These are phyloP conservation scores for Leccinum variicolor DNA, from an alignment of 768 basidiomycete genomes.

Conservation along the genomic window DNA sequence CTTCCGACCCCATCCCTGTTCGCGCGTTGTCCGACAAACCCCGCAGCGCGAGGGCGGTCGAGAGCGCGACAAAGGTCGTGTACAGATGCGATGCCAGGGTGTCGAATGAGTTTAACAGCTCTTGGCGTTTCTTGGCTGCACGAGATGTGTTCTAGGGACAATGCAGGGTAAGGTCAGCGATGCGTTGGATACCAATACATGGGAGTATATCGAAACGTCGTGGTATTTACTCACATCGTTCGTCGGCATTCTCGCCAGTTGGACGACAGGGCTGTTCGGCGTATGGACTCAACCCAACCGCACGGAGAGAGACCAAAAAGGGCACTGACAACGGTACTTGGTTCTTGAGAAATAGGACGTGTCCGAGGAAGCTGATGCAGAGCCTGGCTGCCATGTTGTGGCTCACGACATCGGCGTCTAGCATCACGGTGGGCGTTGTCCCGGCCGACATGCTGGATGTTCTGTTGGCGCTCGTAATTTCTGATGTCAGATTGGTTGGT, in stretches of 20 bases:
- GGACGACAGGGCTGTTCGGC: slow-evolving; percentile 57
- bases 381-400: slow-evolving; percentile 62
- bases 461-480: neutral
- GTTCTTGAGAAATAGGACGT: slow-evolving; percentile 73
- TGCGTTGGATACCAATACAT: too few species aligned
- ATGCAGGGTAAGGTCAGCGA: too few species aligned
- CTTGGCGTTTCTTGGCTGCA: slow-evolving; percentile 55
- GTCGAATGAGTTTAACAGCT: slow-evolving; percentile 65
- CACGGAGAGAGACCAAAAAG: neutral
- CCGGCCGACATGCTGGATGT: slow-evolving; percentile 19
- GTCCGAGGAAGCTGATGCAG: slow-evolving; percentile 59
- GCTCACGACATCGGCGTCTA: slow-evolving; percentile 52
- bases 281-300: neutral
- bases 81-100: slow-evolving; percentile 68
- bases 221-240: slow-evolving; percentile 36
- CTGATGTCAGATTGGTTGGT: neutral
- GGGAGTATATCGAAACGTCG: neutral
- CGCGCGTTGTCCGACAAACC: slow-evolving; percentile 5
- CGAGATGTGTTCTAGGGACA: slow-evolving; percentile 40
- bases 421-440: slow-evolving; percentile 32
- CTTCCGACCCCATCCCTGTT: neutral
- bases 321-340: slow-evolving; percentile 72
- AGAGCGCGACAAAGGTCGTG: slow-evolving; percentile 71
- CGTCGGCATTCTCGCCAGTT: slow-evolving; percentile 54
- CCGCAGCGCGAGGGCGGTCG: slow-evolving; percentile 56